A percentile compares a stretch with the other conserved stretches of the same genome.
These are phyloP conservation scores for Arachis hypogaea DNA, from an alignment of 306 rosid genomes.

Conservation along the genomic window DNA sequence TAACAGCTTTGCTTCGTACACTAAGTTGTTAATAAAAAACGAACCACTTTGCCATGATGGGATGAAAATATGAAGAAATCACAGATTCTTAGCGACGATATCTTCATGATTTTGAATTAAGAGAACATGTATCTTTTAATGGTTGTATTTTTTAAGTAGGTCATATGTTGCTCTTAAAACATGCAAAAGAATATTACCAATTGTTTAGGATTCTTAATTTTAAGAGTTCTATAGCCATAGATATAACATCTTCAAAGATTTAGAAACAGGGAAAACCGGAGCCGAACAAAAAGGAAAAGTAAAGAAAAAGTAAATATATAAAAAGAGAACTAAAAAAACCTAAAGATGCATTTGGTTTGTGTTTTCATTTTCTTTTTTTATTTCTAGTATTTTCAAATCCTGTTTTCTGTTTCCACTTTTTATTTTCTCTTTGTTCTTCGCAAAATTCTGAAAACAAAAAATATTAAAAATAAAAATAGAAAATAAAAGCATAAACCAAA, in stretches of 20 bases:
- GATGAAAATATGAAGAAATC: background rate
- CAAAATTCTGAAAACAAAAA: too few species aligned
- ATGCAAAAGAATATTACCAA: background rate
- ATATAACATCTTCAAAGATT: background rate
- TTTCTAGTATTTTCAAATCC: too few species aligned
- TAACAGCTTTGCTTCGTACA: background rate
- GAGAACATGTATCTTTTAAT: background rate
- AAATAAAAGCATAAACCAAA: background rate
- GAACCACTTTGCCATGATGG: slow-evolving; percentile 13
- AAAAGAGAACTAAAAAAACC: background rate
- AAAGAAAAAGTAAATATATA: too few species aligned
- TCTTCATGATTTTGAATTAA: slow-evolving; percentile 4
- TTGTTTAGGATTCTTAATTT: slow-evolving; percentile 12
- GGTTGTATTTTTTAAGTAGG: background rate
- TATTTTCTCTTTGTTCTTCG: too few species aligned
- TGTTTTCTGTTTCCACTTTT: too few species aligned
- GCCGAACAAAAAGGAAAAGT: background rate
- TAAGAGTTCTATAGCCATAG: slow-evolving; percentile 8
- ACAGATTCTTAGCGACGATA: slow-evolving; percentile 1
- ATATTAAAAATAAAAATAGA: too few species aligned
- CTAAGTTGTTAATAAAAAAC: background rate
- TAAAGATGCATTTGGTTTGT: too few species aligned
- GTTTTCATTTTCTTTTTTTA: too few species aligned
- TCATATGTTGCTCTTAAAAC: background rate
- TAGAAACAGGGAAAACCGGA: slow-evolving; percentile 10